Evolutionary conservation across 2,329 filamentous ascomycete genomes (phyloP).

Genomic region (Colletotrichum zoysiae): DNA sequence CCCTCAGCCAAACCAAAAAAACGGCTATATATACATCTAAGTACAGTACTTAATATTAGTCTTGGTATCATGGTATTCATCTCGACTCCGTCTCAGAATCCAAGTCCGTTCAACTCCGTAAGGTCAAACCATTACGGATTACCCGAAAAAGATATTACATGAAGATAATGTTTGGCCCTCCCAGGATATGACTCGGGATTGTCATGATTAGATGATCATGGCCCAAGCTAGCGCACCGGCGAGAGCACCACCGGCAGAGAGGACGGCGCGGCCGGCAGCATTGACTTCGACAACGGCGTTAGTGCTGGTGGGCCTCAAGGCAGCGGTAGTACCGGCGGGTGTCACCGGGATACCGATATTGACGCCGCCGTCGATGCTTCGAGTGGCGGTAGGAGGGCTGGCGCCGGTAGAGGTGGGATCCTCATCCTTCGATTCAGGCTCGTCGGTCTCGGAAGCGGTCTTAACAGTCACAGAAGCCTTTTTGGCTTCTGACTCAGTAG

Average conservation of each 20-base stretch:
- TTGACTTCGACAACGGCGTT: slow-evolving; percentile 28
- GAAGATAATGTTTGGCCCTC: slow-evolving; percentile 6
- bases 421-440: slow-evolving; percentile 6
- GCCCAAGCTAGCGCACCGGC: slow-evolving; percentile 22
- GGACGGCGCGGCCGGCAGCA: slow-evolving; percentile 26
- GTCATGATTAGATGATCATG: slow-evolving; percentile 14
- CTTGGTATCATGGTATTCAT: slow-evolving; percentile 38
- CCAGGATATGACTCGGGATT: neutral
- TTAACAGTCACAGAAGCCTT: slow-evolving; percentile 13
- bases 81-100: neutral
- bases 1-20: neutral
- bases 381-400: slow-evolving; percentile 20
- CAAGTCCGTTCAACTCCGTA: neutral
- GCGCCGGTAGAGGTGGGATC: slow-evolving; percentile 17
- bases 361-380: slow-evolving; percentile 27
- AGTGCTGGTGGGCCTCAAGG: slow-evolving; percentile 18
- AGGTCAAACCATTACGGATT: slow-evolving; percentile 26
- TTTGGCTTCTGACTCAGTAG: neutral
- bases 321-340: slow-evolving; percentile 9
- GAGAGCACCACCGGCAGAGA: slow-evolving; percentile 17
- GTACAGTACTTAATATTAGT: slow-evolving; percentile 16
- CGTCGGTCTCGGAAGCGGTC: slow-evolving; percentile 3
- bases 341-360: slow-evolving; percentile 25
- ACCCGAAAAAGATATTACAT: slow-evolving; percentile 29
- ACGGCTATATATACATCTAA: slow-evolving; percentile 14